phyloP scores from a whole-genome alignment of 2,329 filamentous ascomycete genomes.

The Colletotrichum sp. region DNA sequence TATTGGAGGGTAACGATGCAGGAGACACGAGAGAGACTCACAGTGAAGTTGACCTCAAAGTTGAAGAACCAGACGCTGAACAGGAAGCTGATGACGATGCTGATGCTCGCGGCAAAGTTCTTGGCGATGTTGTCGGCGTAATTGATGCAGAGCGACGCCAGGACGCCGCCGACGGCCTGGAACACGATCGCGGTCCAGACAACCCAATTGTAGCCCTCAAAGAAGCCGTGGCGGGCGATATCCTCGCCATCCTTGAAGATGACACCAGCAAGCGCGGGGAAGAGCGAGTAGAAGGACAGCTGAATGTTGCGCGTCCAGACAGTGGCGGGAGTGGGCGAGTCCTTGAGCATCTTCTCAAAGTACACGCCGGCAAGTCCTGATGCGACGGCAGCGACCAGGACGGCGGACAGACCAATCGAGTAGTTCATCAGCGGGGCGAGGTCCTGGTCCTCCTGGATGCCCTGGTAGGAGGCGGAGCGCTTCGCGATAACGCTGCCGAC shows the following conservation, averaged over 20 bases:
- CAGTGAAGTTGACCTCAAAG: slow-evolving; percentile 73
- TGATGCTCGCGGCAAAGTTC: slow-evolving; percentile 92
- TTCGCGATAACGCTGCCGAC: slow-evolving; percentile 52
- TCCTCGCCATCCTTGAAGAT: slow-evolving; percentile 85
- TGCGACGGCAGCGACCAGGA: slow-evolving; percentile 76
- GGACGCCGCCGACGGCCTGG: slow-evolving; percentile 83
- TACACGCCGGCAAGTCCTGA: slow-evolving; percentile 88
- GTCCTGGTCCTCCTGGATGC: slow-evolving; percentile 73
- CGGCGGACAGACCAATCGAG: slow-evolving; percentile 78
- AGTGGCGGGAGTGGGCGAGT: slow-evolving; percentile 69
- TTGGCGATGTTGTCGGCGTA: slow-evolving; percentile 91
- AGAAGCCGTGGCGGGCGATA: slow-evolving; percentile 86
- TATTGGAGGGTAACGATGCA: not conserved
- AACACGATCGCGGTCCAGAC: slow-evolving; percentile 86
- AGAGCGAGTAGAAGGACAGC: slow-evolving; percentile 90
- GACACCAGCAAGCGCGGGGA: slow-evolving; percentile 86
- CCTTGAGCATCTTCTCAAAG: slow-evolving; percentile 91
- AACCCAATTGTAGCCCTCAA: slow-evolving; percentile 90
- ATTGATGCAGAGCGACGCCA: slow-evolving; percentile 77
- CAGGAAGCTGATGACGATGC: slow-evolving; percentile 85
- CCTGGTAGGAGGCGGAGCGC: slow-evolving; percentile 88
- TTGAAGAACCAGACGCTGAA: slow-evolving; percentile 88
- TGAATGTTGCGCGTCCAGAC: slow-evolving; percentile 97
- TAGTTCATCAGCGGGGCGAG: slow-evolving; percentile 69
- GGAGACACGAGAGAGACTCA: slow-evolving; percentile 52